These are phyloP conservation scores for Selaginella tamariscina DNA, from an alignment of 75 land plant genomes.

Conservation along the genomic window DNA sequence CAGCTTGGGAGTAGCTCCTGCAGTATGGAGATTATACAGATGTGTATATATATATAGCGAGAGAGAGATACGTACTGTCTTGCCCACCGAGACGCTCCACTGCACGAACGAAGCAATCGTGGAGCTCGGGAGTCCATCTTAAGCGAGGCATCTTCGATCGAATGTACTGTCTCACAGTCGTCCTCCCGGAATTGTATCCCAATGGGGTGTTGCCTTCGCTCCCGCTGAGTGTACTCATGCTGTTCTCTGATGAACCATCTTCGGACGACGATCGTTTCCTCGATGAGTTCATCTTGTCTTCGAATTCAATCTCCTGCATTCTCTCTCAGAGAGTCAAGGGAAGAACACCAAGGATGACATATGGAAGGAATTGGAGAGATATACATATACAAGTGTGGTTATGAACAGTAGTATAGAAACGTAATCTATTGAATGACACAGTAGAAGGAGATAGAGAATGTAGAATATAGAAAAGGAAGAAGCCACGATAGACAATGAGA, in stretches of 20 bases:
- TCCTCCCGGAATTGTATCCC: neutral
- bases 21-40: no score
- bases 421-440: no score
- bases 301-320: neutral
- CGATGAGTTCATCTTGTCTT: neutral
- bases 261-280: neutral
- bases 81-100: slow-evolving; percentile 67
- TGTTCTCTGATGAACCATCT: neutral
- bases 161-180: slow-evolving; percentile 30
- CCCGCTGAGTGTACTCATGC: neutral
- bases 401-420: no score
- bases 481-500: no score
- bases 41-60: no score
- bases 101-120: slow-evolving; percentile 52
- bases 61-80: slow-evolving; percentile 32
- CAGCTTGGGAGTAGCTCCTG: slow-evolving; percentile 57
- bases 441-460: no score
- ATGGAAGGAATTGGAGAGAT: no score
- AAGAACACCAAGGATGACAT: no score
- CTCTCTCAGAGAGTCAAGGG: no score
- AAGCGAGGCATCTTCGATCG: slow-evolving; percentile 65
- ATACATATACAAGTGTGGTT: no score
- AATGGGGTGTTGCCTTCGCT: neutral
- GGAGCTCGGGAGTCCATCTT: slow-evolving; percentile 76
- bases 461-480: no score